Base-by-base conservation (phyloP, 768 basidiomycete species). In the Mycena kentingensis region DNA sequence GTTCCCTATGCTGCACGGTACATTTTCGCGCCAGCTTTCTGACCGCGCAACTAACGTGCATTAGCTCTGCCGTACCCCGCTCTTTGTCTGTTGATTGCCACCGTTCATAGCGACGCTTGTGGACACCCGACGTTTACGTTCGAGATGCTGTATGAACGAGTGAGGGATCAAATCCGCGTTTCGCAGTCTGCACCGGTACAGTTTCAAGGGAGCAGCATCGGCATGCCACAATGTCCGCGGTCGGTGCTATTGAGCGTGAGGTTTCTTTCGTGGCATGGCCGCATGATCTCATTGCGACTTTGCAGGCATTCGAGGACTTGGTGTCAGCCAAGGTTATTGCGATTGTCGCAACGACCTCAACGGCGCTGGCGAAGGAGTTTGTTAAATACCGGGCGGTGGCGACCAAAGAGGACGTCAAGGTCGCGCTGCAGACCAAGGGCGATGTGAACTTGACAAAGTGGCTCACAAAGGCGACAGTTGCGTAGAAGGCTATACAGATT, bases 121-220 rank as follows among this genome's bases (percentile, higher is more conserved):
- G 94, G 94, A 0, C 87, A 93, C 53, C 77, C 87, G 18, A 72
- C 73, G 13, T 85, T 97, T 69, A 98, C 90, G 26, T 96, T 98
- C 64, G 92, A 95, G 62, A 93, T 95, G 85, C 79, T 96, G 7
- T 79, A 88, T 55, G 89, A 91, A 46, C 76, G 77, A 27, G 93
- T 94, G 65, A 81, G 83, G 19, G 80, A 85, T 55, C 88, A 90
- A 68, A 78, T 88, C 18, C 83, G 86, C 19, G 77, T 83, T 19
- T 87, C 89, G 5, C 76, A 77, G 10, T 81, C 85, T 7, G 88
- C 89, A 0, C 90, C 91, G 1, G 80, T 93, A 18, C 84, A 86
- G 46, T 66, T 90, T 36, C 82, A 83, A 57, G 87, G 90, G 8
- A 84, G 88, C 19, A 80, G 79, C 38, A 86, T 93, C 51, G 85